phyloP scores from a whole-genome alignment of 208 protist species.

The Acanthamoeba lenticulata region DNA sequence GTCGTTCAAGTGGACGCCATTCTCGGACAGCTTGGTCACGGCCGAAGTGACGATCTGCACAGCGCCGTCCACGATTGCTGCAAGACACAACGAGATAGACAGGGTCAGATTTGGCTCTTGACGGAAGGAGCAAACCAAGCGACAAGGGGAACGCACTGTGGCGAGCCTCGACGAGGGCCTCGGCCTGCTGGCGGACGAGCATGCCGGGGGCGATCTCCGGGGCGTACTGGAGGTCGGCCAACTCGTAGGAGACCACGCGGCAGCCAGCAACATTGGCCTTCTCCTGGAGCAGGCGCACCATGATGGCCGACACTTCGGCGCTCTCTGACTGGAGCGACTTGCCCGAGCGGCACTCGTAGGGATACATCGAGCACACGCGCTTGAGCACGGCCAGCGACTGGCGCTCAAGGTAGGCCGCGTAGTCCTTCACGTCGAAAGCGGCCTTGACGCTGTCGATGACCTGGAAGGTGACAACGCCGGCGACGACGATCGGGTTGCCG shows the following conservation, averaged over 20 bases:
- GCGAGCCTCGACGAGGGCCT: constrained; percentile 21
- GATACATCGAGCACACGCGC: constrained; percentile 59
- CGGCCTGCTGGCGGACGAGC: constrained; percentile 49
- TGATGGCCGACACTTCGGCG: constrained; percentile 18
- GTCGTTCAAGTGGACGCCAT: neutral
- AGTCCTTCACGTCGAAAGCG: constrained; percentile 42
- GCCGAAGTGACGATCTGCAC: neutral
- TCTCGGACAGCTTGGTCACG: constrained; percentile 2
- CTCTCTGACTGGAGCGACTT: constrained; percentile 60
- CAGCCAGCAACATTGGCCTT: constrained; percentile 18
- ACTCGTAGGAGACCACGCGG: constrained; percentile 30
- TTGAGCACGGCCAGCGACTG: constrained; percentile 40
- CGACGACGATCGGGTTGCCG: constrained; percentile 60
- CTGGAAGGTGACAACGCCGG: constrained; percentile 48
- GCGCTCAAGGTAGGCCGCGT: neutral
- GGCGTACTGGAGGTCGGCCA: constrained; percentile 53
- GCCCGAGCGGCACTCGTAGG: constrained; percentile 7
- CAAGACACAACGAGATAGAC: neutral
- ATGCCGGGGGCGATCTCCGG: constrained; percentile 43
- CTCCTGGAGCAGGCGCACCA: constrained; percentile 38
- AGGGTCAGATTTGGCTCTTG: neutral
- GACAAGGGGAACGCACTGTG: neutral
- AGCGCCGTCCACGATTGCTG: neutral
- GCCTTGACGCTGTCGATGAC: constrained; percentile 49
- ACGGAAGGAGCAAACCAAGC: neutral